Evolutionary conservation across 169 alveolate genomes (phyloP).

Genomic region (Perkinsus olseni): DNA sequence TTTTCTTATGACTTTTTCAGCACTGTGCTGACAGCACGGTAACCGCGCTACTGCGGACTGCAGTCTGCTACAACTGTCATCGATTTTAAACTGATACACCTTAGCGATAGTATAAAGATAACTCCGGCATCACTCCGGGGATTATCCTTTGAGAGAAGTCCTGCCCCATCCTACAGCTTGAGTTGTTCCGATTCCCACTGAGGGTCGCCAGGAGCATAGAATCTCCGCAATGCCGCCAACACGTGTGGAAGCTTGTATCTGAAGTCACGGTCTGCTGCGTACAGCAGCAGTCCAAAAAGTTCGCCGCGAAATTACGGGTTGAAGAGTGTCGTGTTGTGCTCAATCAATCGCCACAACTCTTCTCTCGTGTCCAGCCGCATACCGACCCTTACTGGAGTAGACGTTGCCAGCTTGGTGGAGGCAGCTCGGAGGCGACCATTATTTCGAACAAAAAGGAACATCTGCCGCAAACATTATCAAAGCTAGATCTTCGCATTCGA

Average conservation of each 20-base stretch:
- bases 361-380: not conserved
- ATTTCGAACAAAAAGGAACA: not conserved
- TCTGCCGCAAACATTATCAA: not conserved
- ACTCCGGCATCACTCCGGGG: no score
- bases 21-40: no score
- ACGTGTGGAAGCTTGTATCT: not conserved
- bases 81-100: no score
- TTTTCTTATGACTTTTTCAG: no score
- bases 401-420: not conserved
- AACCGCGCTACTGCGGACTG: no score
- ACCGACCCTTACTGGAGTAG: not conserved
- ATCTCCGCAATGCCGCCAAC: not conserved
- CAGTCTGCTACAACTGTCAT: no score
- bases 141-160: no score
- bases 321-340: not conserved
- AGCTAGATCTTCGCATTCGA: no score
- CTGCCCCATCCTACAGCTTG: not conserved
- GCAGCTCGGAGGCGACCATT: not conserved
- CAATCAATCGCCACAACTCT: not conserved
- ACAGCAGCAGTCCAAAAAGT: no score
- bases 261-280: not conserved
- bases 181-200: not conserved
- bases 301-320: not conserved
- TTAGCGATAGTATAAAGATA: no score
- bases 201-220: not conserved